Conservation (phyloP, 139 green algal species). For the Yamagishiella unicocca region DNA sequence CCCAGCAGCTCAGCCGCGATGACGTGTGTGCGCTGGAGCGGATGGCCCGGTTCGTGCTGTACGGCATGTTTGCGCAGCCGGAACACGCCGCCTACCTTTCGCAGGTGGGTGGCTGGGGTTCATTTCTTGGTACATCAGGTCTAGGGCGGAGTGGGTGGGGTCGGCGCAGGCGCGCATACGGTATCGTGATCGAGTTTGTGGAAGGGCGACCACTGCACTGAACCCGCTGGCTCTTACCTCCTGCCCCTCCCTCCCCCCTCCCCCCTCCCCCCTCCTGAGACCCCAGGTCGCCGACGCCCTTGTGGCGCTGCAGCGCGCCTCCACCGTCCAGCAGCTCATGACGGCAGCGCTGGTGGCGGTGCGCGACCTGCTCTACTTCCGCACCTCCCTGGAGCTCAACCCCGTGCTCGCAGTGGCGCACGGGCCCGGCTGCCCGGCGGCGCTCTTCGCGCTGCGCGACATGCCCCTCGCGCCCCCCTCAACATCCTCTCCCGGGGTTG, state of each 20-base stretch:
- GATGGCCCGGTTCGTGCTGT: not conserved
- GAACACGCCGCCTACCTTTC: not conserved
- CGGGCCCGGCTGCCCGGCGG: not conserved
- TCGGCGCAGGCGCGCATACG: not conserved
- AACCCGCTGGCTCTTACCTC: not conserved
- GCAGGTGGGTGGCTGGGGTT: not conserved
- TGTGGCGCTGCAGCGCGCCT: not conserved
- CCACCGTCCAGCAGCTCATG: not conserved
- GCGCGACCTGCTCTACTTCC: not conserved
- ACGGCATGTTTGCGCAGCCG: slow-evolving; percentile 10
- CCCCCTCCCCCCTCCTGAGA: not conserved
- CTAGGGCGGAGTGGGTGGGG: not conserved
- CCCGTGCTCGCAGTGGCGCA: not conserved
- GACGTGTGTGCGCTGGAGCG: not conserved
- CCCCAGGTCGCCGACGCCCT: not conserved
- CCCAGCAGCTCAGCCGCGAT: not conserved
- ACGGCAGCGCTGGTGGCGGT: not conserved
- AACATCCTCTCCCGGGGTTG: not conserved
- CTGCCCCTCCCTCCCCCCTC: not conserved
- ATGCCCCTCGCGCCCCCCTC: not conserved
- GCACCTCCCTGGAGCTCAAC: not conserved
- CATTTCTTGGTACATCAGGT: not conserved
- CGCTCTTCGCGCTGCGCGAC: not conserved
- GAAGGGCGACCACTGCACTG: not conserved
- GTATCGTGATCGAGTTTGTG: not conserved